Base-by-base conservation (phyloP, 2,329 filamentous ascomycete genomes). In the Colletotrichum sp. region DNA sequence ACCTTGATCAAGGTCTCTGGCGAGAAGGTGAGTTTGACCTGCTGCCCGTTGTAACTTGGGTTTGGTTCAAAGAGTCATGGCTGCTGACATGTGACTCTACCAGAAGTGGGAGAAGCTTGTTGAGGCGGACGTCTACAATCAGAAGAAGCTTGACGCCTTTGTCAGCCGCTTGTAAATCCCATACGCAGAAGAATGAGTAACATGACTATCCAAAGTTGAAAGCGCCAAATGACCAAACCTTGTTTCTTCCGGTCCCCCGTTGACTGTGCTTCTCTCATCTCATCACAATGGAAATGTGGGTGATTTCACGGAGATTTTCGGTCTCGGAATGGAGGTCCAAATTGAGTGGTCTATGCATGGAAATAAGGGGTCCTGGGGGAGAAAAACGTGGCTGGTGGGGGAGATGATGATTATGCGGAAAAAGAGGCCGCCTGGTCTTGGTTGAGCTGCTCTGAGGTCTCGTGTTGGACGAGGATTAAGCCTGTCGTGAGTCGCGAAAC, bases 41-140 rank as follows among this genome's bases (percentile, higher is more conserved):
- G 16, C 13, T 63, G 64, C 22, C 25, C 55, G 13, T 49, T 52
- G 9, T n/a, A 19, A 22, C 22, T 62, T 30, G 30, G 8, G 25
- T 19, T 59, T n/a, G 39, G 55, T 6, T 6, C 59, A n/a, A 13
- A 62, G 59, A 62, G 29, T 62, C 59, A 62, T 62, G 67, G 2
- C 30, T n/a, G 44, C 66, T 74, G 34, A 74, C 67, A 49, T 27
- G 66, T 63, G 65, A 61, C 34, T 16, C 13, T 39, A 13, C 6
- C 36, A 69, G 70, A 69, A 69, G 64, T 76, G 74, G 74, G 74
- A 76, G 65, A 73, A 76, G 34, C 70, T 76, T 15, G 74, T 76
- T 22, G 74, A 76, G 64, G 74, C 74, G 8, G 74, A 76, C 44
- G 74, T 76, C 29, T 76, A 74, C 59, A 57, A 76, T 29, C 74